Base-by-base conservation (phyloP, 371 early-diverging fungal species). In the Neoconidiobolus thromboides region DNA sequence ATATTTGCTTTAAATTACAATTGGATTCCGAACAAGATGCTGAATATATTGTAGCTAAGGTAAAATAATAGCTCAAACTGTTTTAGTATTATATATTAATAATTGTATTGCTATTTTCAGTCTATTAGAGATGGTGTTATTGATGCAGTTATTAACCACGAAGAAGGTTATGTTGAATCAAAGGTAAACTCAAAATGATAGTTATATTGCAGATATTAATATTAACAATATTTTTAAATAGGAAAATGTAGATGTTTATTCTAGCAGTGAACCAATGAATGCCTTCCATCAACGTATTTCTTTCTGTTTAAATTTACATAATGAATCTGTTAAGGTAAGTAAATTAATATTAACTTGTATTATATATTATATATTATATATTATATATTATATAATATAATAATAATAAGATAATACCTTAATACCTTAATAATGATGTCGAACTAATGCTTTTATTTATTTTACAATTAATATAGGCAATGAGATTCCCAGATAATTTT, bases 111-210 rank as follows among this genome's bases (percentile, higher is more conserved):
- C 40, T 3, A 36, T 10, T 58, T 50, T 26, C 43, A 75, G 72
- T 89, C 98, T n/a, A 94, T 97, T 62, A 83, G 92, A 47, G 98
- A 97, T 66, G 96, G 95, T 60, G 96, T 97, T 26, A 92, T 97
- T 70, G 93, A 93, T 72, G 98, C 96, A 48, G 81, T 81, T 0
- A 78, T 96, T 61, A 91, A 94, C 65, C 96, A 97, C 69, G 85
- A 90, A 67, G 77, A 81, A 60, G 96, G 96, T 0, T 92, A 74
- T 67, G 85, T 97, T 81, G 80, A 88, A 75, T 85, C 87, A 66
- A 86, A 89, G 68, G 81, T 77, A 65, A 54, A 14, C 14, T 37
- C n/a, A 12, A 4, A 14, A 14, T 39, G 12, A 12, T 12, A 47
- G 4, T 47, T 14, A 6, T 54, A 38, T 7, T 26, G 26, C 26